A percentile compares a stretch with the other conserved stretches of the same genome.
Evolutionary conservation across 352 stramenopile genomes (phyloP).

Genomic region (Phytophthora palmivora): DNA sequence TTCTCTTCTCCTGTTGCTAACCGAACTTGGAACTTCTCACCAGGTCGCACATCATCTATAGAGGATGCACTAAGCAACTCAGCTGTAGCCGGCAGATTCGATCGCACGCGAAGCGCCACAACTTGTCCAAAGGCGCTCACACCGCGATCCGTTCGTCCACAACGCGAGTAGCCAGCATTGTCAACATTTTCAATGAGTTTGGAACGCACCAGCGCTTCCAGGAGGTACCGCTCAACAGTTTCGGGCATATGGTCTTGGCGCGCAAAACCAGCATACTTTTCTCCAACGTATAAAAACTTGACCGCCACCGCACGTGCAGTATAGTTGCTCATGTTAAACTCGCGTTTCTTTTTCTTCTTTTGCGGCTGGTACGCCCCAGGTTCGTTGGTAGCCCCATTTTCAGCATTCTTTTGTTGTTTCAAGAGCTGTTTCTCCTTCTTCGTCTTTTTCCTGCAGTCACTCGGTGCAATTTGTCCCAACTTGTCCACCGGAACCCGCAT

Average conservation of each 20-base stretch:
- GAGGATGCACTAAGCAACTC: conserved; percentile 63
- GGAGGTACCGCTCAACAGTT: conserved; percentile 94
- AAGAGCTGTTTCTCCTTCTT: conserved; percentile 39
- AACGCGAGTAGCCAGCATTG: conserved; percentile 93
- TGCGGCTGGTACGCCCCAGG: conserved; percentile 28
- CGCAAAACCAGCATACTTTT: conserved; percentile 90
- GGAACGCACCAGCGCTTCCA: conserved; percentile 93
- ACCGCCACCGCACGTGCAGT: conserved; percentile 70
- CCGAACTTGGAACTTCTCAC: conserved; percentile 68
- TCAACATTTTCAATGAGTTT: conserved; percentile 91
- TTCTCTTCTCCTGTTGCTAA: conserved; percentile 66
- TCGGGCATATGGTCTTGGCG: conserved; percentile 91
- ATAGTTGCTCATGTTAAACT: conserved; percentile 86
- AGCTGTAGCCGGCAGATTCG: conserved; percentile 71
- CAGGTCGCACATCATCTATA: conserved; percentile 75
- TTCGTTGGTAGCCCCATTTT: conserved; percentile 3
- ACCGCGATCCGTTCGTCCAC: conserved; percentile 97
- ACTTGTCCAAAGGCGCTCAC: conserved; percentile 93
- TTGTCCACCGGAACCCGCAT: conserved; percentile 37
- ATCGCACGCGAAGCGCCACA: conserved; percentile 73
- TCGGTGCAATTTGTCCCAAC: conserved; percentile 1
- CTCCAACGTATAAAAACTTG: conserved; percentile 89
- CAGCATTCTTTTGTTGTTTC: conserved; percentile 30
- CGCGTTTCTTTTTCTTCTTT: conserved; percentile 72
- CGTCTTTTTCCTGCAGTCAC: conserved; percentile 21